A percentile compares a stretch with the other conserved stretches of the same genome.
phyloP scores from a whole-genome alignment of 106 monocot species.

The Allium fistulosum region DNA sequence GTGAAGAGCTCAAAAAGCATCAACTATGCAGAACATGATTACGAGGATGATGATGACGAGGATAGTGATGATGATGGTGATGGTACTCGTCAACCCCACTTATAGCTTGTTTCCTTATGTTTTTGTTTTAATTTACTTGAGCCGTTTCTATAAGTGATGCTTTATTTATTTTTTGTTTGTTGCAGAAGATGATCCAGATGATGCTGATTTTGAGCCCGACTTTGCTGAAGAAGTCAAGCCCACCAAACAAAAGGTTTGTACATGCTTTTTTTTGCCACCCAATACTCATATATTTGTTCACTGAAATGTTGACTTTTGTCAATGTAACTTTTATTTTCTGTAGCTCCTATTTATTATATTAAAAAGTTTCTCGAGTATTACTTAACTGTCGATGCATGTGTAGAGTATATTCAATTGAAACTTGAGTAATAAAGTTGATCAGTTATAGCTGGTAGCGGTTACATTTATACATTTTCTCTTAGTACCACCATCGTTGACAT shows the following conservation, averaged over 20 bases:
- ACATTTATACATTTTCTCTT: too few species aligned
- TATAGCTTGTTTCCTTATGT: not conserved
- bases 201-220: constrained; percentile 97
- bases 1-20: constrained; percentile 31
- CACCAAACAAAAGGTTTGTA: constrained; percentile 41
- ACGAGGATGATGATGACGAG: constrained; percentile 66
- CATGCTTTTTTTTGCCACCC: not conserved
- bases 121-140: not conserved
- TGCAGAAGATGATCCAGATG: constrained; percentile 97
- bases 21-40: constrained; percentile 53
- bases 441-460: too few species aligned
- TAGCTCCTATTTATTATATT: not conserved
- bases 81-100: not conserved
- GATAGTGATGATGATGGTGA: constrained; percentile 55
- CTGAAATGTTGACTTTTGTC: too few species aligned
- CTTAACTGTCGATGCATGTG: too few species aligned
- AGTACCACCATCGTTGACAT: too few species aligned
- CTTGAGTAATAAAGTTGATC: too few species aligned
- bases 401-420: too few species aligned
- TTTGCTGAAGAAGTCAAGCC: constrained; percentile 42
- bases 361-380: not conserved
- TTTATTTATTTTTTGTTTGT: not conserved
- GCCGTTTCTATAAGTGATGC: not conserved
- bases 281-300: too few species aligned
- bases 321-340: too few species aligned